phyloP scores from a whole-genome alignment of 1,139 yeast genomes.

The Debaryomyces sp. region DNA sequence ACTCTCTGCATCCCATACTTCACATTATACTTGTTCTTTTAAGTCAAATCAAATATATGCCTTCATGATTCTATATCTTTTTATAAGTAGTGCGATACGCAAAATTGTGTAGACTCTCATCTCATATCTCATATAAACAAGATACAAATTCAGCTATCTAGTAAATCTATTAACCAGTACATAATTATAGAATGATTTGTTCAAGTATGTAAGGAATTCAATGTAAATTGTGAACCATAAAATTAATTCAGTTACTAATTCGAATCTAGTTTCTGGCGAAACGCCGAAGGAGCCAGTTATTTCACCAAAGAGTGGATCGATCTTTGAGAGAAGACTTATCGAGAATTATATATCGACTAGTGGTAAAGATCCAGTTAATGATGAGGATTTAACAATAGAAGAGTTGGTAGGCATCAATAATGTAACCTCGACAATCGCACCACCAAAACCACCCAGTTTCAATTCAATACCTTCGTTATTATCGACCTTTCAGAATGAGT shows the following conservation, averaged over 20 bases:
- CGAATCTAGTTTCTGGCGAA: conserved; percentile 61
- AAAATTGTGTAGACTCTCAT: conserved; percentile 6
- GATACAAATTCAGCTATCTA: neutral
- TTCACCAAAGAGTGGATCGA: conserved; percentile 69
- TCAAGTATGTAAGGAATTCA: conserved; percentile 10
- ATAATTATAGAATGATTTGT: conserved; percentile 13
- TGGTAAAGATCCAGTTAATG: conserved; percentile 76
- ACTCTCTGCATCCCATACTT: neutral
- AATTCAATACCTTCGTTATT: conserved; percentile 80
- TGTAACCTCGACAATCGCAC: conserved; percentile 24
- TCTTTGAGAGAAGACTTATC: conserved; percentile 69
- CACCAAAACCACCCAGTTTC: conserved; percentile 53
- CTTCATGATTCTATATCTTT: neutral
- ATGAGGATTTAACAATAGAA: conserved; percentile 57
- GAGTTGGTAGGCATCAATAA: conserved; percentile 58
- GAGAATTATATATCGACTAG: conserved; percentile 64
- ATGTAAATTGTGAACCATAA: neutral
- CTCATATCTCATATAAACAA: conserved; percentile 4
- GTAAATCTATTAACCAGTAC: neutral
- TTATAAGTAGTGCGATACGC: conserved; percentile 5
- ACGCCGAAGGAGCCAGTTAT: conserved; percentile 70
- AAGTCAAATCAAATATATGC: neutral
- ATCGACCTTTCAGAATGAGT: conserved; percentile 78
- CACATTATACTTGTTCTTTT: neutral
- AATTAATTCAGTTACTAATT: conserved; percentile 14